These are phyloP conservation scores for Cladosporium austrohemisphaericum DNA, from an alignment of 2,329 filamentous ascomycete species.

Conservation along the genomic window DNA sequence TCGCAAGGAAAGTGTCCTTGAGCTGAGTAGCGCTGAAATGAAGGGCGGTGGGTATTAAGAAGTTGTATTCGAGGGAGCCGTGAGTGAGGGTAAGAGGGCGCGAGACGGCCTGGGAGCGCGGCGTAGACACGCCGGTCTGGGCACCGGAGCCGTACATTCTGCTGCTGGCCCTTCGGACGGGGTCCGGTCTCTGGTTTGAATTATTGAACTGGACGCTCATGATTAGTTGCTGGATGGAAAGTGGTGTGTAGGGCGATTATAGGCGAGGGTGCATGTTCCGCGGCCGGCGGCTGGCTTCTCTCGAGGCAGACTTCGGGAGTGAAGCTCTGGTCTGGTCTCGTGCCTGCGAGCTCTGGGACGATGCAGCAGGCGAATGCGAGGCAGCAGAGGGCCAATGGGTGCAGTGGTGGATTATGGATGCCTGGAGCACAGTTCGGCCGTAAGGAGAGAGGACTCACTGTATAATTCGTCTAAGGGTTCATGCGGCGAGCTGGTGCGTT, in stretches of 20 bases:
- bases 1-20: slow-evolving; percentile 82
- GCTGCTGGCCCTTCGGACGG: slow-evolving; percentile 23
- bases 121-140: slow-evolving; percentile 95
- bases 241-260: neutral
- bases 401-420: neutral
- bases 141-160: slow-evolving; percentile 82
- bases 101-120: slow-evolving; percentile 86
- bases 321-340: slow-evolving; percentile 5
- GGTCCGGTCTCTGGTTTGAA: slow-evolving; percentile 14
- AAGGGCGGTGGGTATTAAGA: slow-evolving; percentile 89
- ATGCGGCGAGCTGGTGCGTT: neutral
- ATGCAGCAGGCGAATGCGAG: neutral
- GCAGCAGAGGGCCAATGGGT: slow-evolving; percentile 2
- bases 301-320: neutral
- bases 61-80: slow-evolving; percentile 92
- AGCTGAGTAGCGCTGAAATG: slow-evolving; percentile 96
- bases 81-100: slow-evolving; percentile 87
- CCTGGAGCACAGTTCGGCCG: slow-evolving; percentile 4
- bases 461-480: slow-evolving; percentile 5
- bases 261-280: slow-evolving; percentile 3
- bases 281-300: slow-evolving; percentile 1
- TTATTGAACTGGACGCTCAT: slow-evolving; percentile 16
- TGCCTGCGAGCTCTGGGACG: slow-evolving; percentile 1
- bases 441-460: slow-evolving; percentile 6
- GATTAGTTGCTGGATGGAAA: slow-evolving; percentile 1